These are phyloP conservation scores for Amanita polypyramis DNA, from an alignment of 768 basidiomycete species.

Conservation along the genomic window DNA sequence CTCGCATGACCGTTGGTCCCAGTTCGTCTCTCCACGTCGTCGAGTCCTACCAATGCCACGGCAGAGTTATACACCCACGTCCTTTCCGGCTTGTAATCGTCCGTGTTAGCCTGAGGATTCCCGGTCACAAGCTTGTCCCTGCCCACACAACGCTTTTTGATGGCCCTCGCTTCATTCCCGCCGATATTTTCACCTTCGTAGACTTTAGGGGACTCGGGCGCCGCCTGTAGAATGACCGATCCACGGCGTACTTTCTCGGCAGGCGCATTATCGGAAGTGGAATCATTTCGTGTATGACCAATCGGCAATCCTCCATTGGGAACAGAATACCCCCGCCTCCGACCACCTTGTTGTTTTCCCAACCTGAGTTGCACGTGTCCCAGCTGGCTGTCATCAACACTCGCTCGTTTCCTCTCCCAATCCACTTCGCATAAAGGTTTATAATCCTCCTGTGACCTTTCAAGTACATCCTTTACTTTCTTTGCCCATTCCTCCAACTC, in stretches of 20 bases:
- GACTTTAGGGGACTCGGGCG: not conserved
- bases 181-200: not conserved
- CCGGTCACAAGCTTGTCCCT: not conserved
- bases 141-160: conserved; percentile 7
- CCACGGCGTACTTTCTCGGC: not conserved
- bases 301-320: not conserved
- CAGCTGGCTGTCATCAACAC: not conserved
- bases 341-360: not conserved
- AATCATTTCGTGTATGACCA: not conserved
- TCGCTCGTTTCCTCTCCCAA: not conserved
- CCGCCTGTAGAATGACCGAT: not conserved
- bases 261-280: not conserved
- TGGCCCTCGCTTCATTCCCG: not conserved
- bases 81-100: not conserved
- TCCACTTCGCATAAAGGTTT: conserved; percentile 37
- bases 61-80: conserved; percentile 4
- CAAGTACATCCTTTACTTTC: conserved; percentile 42
- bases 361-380: not conserved
- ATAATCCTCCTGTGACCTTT: conserved; percentile 43
- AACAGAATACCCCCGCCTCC: not conserved
- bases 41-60: not conserved
- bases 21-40: not conserved
- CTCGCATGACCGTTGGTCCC: not conserved
- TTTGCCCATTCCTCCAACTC: conserved; percentile 47
- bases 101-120: not conserved